Evolutionary conservation across 192 early-diverging fungal genomes (phyloP).

Genomic region (Umbelopsis sp.): DNA sequence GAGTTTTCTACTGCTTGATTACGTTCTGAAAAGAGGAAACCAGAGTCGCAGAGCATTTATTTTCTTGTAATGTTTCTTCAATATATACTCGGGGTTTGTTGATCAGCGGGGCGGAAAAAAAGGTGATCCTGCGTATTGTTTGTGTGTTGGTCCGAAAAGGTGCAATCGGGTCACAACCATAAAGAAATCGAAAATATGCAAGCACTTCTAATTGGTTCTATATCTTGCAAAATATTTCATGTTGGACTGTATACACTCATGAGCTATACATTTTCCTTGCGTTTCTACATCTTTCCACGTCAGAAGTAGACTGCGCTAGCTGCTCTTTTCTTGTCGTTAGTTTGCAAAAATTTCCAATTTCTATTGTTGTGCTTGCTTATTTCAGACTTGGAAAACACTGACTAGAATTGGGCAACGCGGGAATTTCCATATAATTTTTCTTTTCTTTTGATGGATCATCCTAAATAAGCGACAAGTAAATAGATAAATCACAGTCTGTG

Average conservation of each 20-base stretch:
- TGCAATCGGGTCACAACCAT: background rate
- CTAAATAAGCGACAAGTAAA: too few relatives aligned
- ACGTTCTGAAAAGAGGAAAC: too few relatives aligned
- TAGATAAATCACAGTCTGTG: too few relatives aligned
- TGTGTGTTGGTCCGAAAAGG: background rate
- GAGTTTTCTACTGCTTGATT: too few relatives aligned
- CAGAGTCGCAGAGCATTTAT: background rate
- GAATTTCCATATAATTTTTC: background rate
- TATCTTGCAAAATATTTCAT: background rate
- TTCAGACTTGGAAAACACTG: background rate
- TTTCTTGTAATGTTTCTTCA: background rate
- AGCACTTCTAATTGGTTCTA: background rate
- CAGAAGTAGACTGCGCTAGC: too few relatives aligned
- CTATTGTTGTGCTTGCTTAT: background rate
- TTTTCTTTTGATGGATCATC: background rate
- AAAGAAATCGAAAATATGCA: background rate
- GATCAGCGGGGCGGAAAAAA: background rate
- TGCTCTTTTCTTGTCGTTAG: too few relatives aligned
- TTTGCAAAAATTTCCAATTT: constrained; percentile 3
- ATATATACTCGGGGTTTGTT: background rate
- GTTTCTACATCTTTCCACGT: too few relatives aligned
- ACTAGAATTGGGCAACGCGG: background rate
- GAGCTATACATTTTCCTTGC: too few relatives aligned
- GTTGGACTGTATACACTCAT: too few relatives aligned
- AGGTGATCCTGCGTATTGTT: constrained; percentile 8